These are phyloP conservation scores for Cercophora samala DNA, from an alignment of 495 filamentous ascomycete species.

Conservation along the genomic window DNA sequence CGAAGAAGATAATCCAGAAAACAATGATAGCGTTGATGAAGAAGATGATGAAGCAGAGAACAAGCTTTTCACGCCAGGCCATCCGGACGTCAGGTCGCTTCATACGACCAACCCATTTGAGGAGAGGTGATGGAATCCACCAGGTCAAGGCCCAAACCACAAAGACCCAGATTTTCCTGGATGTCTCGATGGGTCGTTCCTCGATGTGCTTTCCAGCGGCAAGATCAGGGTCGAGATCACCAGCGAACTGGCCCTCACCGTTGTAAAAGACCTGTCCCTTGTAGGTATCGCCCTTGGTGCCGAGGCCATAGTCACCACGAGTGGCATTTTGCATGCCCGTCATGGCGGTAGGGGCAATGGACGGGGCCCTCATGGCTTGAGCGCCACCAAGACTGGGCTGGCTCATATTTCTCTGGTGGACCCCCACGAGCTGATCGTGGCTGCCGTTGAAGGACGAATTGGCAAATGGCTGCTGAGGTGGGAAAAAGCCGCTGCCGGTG, in stretches of 20 bases:
- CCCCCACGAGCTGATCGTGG: slow-evolving; percentile 61
- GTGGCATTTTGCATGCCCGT: slow-evolving; percentile 61
- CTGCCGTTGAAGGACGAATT: slow-evolving; percentile 63
- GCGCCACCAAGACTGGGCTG: slow-evolving; percentile 48
- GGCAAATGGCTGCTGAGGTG: slow-evolving; percentile 55
- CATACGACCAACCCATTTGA: slow-evolving; percentile 86
- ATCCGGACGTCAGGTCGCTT: slow-evolving; percentile 94
- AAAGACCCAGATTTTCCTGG: slow-evolving; percentile 72
- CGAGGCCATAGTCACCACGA: slow-evolving; percentile 82
- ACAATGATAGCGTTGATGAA: slow-evolving; percentile 79
- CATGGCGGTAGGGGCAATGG: slow-evolving; percentile 67
- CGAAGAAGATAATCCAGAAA: slow-evolving; percentile 90
- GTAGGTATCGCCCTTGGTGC: slow-evolving; percentile 75
- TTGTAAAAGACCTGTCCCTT: slow-evolving; percentile 70
- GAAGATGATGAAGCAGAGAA: slow-evolving; percentile 75
- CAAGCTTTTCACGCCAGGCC: slow-evolving; percentile 94
- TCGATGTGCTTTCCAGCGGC: slow-evolving; percentile 73
- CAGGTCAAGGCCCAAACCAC: slow-evolving; percentile 85
- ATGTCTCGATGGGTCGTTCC: slow-evolving; percentile 57
- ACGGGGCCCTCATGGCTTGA: slow-evolving; percentile 55
- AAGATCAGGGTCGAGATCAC: slow-evolving; percentile 66
- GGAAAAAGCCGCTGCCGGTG: slow-evolving; percentile 67
- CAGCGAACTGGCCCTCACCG: slow-evolving; percentile 53
- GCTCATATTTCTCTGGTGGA: slow-evolving; percentile 59
- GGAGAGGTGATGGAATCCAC: slow-evolving; percentile 86